phyloP scores from a whole-genome alignment of 208 protist genomes.

The Acanthamoeba culbertsoni region DNA sequence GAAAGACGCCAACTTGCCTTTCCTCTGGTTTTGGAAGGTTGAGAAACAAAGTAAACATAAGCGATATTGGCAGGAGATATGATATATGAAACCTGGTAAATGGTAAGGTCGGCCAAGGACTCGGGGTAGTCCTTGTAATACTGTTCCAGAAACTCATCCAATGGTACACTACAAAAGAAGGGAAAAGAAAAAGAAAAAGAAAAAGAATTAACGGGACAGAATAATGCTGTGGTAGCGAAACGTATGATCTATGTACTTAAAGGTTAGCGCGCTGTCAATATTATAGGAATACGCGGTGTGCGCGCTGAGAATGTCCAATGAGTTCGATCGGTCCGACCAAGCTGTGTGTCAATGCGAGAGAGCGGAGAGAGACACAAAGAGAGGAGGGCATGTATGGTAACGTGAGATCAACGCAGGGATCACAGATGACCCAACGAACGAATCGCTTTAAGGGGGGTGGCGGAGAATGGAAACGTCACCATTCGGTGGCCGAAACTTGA shows the following conservation, averaged over 20 bases:
- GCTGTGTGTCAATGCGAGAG: neutral
- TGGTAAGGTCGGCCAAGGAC: conserved; percentile 8
- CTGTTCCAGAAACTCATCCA: conserved; percentile 34
- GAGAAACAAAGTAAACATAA: neutral
- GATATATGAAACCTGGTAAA: neutral
- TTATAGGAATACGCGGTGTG: conserved; percentile 15
- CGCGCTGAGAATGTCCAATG: neutral
- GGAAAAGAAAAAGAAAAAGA: neutral
- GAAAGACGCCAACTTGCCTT: conserved; percentile 34
- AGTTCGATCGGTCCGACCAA: neutral
- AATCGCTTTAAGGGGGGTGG: neutral
- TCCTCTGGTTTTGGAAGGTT: neutral
- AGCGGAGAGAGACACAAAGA: neutral
- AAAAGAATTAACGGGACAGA: neutral
- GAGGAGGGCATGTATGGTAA: neutral
- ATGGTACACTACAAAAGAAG: neutral
- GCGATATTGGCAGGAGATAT: neutral
- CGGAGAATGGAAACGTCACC: neutral
- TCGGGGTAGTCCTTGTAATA: conserved; percentile 33
- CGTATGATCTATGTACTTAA: no score
- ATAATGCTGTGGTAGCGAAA: neutral
- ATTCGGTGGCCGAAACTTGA: neutral
- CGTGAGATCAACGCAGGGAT: neutral
- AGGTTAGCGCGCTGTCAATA: neutral
- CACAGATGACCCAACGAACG: no score